Conservation (phyloP, 495 filamentous ascomycete species). For the Pyrenula aspistea region DNA sequence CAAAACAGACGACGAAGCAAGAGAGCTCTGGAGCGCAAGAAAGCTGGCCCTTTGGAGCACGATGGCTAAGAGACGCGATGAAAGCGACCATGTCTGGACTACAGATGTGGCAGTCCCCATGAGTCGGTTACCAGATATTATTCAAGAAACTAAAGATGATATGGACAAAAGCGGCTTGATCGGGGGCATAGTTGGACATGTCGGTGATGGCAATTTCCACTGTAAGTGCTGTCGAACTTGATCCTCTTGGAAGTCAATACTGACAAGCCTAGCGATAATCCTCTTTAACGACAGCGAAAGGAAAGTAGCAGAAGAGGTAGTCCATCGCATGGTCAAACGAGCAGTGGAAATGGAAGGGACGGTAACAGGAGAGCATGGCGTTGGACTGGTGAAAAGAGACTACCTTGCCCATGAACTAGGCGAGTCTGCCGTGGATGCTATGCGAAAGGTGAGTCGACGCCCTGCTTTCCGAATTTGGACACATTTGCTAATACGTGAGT, state of each 20-base stretch:
- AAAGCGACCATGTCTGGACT: slow-evolving; percentile 50
- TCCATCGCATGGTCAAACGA: slow-evolving; percentile 49
- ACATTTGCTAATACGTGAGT: background rate
- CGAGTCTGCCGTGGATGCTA: slow-evolving; percentile 42
- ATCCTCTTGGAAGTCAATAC: background rate
- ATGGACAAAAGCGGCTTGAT: slow-evolving; percentile 42
- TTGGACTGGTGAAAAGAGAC: slow-evolving; percentile 50
- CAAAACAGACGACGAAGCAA: slow-evolving; percentile 38
- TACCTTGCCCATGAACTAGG: slow-evolving; percentile 48
- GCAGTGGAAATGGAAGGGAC: slow-evolving; percentile 55
- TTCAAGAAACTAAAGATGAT: slow-evolving; percentile 49
- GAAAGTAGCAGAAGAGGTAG: slow-evolving; percentile 33
- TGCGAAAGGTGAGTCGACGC: slow-evolving; percentile 42
- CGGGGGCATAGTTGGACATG: slow-evolving; percentile 54
- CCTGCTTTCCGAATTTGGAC: background rate
- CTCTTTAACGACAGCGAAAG: slow-evolving; percentile 45
- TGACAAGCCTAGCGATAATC: slow-evolving; percentile 30
- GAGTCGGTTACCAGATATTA: slow-evolving; percentile 46
- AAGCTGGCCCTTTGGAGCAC: slow-evolving; percentile 51
- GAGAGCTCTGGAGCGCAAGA: slow-evolving; percentile 49
- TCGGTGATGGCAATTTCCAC: slow-evolving; percentile 58
- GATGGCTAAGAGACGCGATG: slow-evolving; percentile 41
- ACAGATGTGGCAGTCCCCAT: slow-evolving; percentile 59
- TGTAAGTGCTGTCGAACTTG: slow-evolving; percentile 20
- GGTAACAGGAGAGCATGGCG: slow-evolving; percentile 52